These are phyloP conservation scores for Debaryomyces nepalensis DNA, from an alignment of 1,139 yeast genomes.

Conservation along the genomic window DNA sequence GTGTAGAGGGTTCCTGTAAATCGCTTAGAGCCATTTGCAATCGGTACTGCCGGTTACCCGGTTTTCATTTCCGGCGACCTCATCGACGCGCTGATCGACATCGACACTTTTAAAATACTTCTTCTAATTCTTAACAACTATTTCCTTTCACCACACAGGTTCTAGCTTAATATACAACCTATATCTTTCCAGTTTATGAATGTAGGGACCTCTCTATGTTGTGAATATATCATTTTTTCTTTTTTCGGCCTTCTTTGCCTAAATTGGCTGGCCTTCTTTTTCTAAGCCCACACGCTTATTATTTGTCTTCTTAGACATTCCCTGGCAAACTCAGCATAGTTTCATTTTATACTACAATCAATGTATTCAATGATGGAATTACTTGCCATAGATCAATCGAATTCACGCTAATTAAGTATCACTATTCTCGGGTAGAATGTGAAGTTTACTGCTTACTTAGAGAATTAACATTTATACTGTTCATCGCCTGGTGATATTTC, in stretches of 20 bases:
- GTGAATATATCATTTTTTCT: too few species aligned
- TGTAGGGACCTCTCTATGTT: neutral
- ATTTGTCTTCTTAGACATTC: neutral
- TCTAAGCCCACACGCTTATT: too few species aligned
- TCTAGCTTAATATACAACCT: slow-evolving; percentile 11
- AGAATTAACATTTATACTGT: slow-evolving; percentile 16
- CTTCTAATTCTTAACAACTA: neutral
- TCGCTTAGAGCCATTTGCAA: too few species aligned
- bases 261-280: too few species aligned
- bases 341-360: slow-evolving; percentile 41
- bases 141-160: slow-evolving; percentile 9
- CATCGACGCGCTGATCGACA: too few species aligned
- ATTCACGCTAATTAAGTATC: slow-evolving; percentile 20
- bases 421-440: slow-evolving; percentile 15
- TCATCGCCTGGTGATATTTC: neutral
- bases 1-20: too few species aligned
- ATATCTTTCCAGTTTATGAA: neutral
- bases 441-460: slow-evolving; percentile 23
- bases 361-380: slow-evolving; percentile 53
- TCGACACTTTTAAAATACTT: neutral
- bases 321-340: slow-evolving; percentile 54
- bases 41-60: too few species aligned
- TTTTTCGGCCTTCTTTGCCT: too few species aligned
- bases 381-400: slow-evolving; percentile 43
- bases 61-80: too few species aligned